Evolutionary conservation across 73 alveolate species (phyloP), one percentile per base, ranked within the genome.

Genomic region (Paramecium bursaria): DNA sequence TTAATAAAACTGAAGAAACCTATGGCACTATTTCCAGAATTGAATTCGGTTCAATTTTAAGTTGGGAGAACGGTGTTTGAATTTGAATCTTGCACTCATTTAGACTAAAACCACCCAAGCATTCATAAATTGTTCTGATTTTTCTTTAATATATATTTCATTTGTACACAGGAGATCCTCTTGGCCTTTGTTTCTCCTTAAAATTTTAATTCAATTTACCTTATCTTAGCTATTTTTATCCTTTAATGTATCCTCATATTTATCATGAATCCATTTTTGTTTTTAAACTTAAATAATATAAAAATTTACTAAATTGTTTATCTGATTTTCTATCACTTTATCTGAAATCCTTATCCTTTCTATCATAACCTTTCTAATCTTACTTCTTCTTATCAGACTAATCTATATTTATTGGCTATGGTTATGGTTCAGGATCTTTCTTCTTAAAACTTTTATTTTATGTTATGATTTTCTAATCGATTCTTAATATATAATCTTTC

Each of bases 61-160:
- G 54, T 27, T 19, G 82, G 82, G 6, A 35, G 82, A 22, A 67
- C 82, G 15, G 49, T 67, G 27, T 67, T 67, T 27, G 82, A 67
- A 42, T 67, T 67, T 57, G 82, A 67, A 21, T 39, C 49, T 42
- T 17, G 26, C 26, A 19, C 27, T 21, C 19, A 42, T 22, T 39
- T 39, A 7, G 5, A 39, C 14, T 39, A 39, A 5, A 7, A 39
- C 5, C 11, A 7, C 5, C 11, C 11, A 11, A 39, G 49, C 11
- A 7, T 39, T 39, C 50, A 7, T 11, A 67, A 67, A 42, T 42
- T 44, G 27, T 67, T 48, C 15, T 48, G 61, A 48, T 48, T 48
- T 48, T 9, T 67, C 19, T 67, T 67, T 21, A 35, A 67, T 67
- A 39, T 39, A 7, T 39, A 39, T 39, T 39, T 11, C 11, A 39